Base-by-base conservation (phyloP, 306 rosid genomes). In the Medicago lupulina region DNA sequence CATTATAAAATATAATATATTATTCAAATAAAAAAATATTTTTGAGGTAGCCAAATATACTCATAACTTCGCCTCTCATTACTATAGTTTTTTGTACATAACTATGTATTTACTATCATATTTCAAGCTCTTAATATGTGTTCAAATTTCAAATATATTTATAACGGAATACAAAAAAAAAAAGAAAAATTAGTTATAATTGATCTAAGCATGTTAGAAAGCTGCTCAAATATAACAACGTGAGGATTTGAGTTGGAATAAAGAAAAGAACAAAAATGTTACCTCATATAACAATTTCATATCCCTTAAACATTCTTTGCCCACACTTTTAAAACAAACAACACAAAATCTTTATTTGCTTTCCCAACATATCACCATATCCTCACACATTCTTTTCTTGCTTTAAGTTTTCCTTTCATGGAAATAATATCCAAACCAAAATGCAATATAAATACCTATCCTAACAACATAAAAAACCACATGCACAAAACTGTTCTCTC, bases 371-470 rank as follows among this genome's bases (percentile, higher is more conserved):
- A 51, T 12, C 16, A 41, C 38, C 53, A 46, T 5, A 70, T 79
- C 86, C 86, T 87, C 62, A 43, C 19, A 67, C 79, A 92, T 89
- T 91, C 97, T 83, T 88, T 93, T 82, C 91, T 84, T 91, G 74
- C 90, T 82, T 71, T 74, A 74, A 28, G 44, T 67, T 78, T 66
- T 74, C 76, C 65, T 80, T 75, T 79, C 81, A 71, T 63, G 62
- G 79, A 68, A 82, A 78, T 50, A 74, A 43, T 54, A 13, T 59
- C 78, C 43, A 64, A 77, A 54, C n/a, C n/a, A 54, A 78, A 71
- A 50, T 61, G 40, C 28, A 2, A 34, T 85, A 80, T 86, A 81
- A 76, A 85, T 89, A 81, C 55, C 75, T 61, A 49, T 47, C 36
- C 43, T 31, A 44, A 50, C 40, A 66, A 23, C 47, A 7, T 58